Evolutionary conservation across 228 moss, liverwort and hornwort genomes (phyloP), one percentile per base, ranked within the genome.

Genomic region (Sphagnum magellanicum): DNA sequence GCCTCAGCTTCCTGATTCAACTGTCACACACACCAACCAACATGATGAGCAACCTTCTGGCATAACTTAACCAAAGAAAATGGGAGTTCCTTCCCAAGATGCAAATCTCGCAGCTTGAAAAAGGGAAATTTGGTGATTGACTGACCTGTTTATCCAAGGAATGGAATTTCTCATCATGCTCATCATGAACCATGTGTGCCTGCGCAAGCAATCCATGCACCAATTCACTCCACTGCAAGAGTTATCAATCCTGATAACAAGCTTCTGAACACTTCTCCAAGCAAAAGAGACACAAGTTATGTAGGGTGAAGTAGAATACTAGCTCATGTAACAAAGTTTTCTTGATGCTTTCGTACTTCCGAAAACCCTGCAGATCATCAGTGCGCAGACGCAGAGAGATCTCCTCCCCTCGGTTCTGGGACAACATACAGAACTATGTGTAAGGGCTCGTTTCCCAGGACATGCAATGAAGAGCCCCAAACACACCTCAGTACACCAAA

Each of bases 151-250:
- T 92, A 62, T 92, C 90, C 47, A 98, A 64, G 17, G 92, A 87
- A 64, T 84, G 85, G 62, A 98, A 98, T 1, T 87, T 74, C 72
- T 89, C 93, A 59, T 98, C 98, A 64, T 98, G 98, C 52, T 92
- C 98, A 64, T 94, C 98, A 75, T 97, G 91, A 50, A 97, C 90
- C 93, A 97, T 97, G 67, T 97, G 97, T 14, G 97, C 90, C 92
- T 95, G 83, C 76, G 83, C 55, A 8, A 55, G 55, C 55, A 8
- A 55, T 32, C 32, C 32, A 32, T 32, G 32, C 32, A 32, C 32
- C 32, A 32, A 32, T 32, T 32, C 32, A 32, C 32, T 32, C 32
- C 55, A 55, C 55, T 55, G 55, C 55, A 55, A 55, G 12, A 12
- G 55, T 0, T 8, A 55, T 8, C 9, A 12, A 8, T 8, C 55